phyloP scores from a whole-genome alignment of 2,329 filamentous ascomycete genomes.

The Aspergillus texensis region DNA sequence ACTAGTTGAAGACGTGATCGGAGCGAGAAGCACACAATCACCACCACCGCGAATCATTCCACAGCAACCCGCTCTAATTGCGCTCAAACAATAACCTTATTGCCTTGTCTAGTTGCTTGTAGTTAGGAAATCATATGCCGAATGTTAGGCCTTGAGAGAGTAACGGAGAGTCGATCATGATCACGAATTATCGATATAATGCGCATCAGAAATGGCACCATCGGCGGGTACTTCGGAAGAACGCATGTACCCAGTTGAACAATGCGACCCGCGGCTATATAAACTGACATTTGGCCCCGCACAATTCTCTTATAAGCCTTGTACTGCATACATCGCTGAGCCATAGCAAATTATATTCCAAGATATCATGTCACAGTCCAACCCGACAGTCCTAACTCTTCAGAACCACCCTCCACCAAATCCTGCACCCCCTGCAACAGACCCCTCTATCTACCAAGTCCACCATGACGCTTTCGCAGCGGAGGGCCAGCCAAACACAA shows the following conservation, averaged over 20 bases:
- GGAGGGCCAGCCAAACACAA: neutral
- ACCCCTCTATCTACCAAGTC: neutral
- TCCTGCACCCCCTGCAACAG: neutral
- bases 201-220: conserved; percentile 1
- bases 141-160: neutral
- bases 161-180: neutral
- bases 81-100: neutral
- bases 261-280: neutral
- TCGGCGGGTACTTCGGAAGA: neutral
- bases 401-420: neutral
- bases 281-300: neutral
- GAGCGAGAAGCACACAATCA: conserved; percentile 2
- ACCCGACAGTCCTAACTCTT: neutral
- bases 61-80: neutral
- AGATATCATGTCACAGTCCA: neutral
- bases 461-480: neutral
- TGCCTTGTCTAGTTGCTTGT: neutral
- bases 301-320: neutral
- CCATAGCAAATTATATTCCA: neutral
- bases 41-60: neutral
- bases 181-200: conserved; percentile 1
- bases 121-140: neutral
- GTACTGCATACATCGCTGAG: neutral
- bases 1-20: conserved; percentile 1
- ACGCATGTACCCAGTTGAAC: neutral